phyloP scores from a whole-genome alignment of 2,329 filamentous ascomycete genomes.

The Macrophomina pseudophaseolina region DNA sequence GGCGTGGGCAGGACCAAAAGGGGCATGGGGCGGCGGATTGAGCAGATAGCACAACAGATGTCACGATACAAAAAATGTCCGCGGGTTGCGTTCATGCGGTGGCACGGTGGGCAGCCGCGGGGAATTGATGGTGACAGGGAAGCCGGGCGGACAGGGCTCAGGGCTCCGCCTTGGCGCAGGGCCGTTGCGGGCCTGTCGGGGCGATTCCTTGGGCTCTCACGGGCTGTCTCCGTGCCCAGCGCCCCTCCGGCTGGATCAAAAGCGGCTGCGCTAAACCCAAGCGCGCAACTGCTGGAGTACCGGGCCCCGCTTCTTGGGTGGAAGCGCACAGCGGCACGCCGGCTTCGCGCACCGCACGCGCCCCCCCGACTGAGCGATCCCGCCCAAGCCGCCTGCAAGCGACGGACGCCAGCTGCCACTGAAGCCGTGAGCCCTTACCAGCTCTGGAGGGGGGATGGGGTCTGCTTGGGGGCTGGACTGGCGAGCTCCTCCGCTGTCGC shows the following conservation, averaged over 20 bases:
- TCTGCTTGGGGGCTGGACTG: not conserved
- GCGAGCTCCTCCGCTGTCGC: not conserved
- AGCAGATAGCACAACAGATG: slow-evolving; percentile 18
- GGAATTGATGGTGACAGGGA: not conserved
- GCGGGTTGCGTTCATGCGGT: slow-evolving; percentile 22
- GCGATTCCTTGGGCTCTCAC: too few species aligned
- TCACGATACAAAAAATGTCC: slow-evolving; percentile 10
- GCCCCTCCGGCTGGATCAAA: not conserved
- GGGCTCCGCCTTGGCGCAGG: not conserved
- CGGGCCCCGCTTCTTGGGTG: not conserved
- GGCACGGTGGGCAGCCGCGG: not conserved
- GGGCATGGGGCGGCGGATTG: not conserved
- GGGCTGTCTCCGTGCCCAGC: not conserved
- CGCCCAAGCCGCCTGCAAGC: slow-evolving; percentile 8
- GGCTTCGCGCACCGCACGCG: not conserved
- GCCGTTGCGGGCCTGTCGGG: too few species aligned
- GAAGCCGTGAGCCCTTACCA: not conserved
- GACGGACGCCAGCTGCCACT: not conserved
- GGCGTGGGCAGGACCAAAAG: not conserved
- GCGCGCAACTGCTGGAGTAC: not conserved
- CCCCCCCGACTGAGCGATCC: not conserved
- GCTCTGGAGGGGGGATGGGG: too few species aligned
- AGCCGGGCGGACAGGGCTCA: not conserved
- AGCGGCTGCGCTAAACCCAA: slow-evolving; percentile 1
- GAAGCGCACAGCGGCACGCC: not conserved